Percentiles rank a stretch among this genome's conserved stretches.
phyloP scores from a whole-genome alignment of 768 basidiomycete genomes.

The Agrocybe chaxingu region DNA sequence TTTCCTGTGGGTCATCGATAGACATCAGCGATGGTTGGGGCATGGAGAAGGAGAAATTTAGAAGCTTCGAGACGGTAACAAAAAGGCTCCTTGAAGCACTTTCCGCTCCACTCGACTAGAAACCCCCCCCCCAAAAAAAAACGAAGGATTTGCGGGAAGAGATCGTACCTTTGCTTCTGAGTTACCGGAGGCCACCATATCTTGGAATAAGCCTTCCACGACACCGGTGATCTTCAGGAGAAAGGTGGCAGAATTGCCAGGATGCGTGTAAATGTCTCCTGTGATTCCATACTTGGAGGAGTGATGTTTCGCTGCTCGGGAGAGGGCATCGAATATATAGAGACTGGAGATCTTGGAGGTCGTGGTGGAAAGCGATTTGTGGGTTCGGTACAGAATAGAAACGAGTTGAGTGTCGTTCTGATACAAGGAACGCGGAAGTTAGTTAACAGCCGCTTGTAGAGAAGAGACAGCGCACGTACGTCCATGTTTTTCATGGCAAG shows the following conservation, averaged over 20 bases:
- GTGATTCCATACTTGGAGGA: conserved; percentile 62
- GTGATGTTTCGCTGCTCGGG: conserved; percentile 73
- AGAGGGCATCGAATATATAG: conserved; percentile 91
- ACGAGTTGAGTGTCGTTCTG: conserved; percentile 87
- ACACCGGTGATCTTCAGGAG: conserved; percentile 87
- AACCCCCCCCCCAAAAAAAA: conserved; percentile 9
- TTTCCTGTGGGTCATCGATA: conserved; percentile 70
- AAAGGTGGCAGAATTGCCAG: conserved; percentile 79
- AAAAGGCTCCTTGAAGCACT: neutral
- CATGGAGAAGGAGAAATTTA: neutral
- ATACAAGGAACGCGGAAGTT: conserved; percentile 2
- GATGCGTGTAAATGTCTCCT: conserved; percentile 50
- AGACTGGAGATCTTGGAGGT: conserved; percentile 79
- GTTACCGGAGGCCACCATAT: conserved; percentile 66
- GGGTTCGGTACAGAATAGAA: conserved; percentile 83
- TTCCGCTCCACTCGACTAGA: too few relatives aligned
- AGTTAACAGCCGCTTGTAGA: neutral
- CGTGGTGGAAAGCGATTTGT: conserved; percentile 65
- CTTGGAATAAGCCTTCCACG: conserved; percentile 84
- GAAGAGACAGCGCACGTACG: conserved; percentile 40
- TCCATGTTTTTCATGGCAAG: conserved; percentile 74
- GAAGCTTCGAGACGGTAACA: neutral
- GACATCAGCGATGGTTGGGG: conserved; percentile 39
- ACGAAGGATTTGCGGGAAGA: neutral
- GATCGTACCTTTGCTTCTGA: conserved; percentile 84